phyloP scores from a whole-genome alignment of 2,329 filamentous ascomycete species.

The Monilinia vaccinii-corymbosi region DNA sequence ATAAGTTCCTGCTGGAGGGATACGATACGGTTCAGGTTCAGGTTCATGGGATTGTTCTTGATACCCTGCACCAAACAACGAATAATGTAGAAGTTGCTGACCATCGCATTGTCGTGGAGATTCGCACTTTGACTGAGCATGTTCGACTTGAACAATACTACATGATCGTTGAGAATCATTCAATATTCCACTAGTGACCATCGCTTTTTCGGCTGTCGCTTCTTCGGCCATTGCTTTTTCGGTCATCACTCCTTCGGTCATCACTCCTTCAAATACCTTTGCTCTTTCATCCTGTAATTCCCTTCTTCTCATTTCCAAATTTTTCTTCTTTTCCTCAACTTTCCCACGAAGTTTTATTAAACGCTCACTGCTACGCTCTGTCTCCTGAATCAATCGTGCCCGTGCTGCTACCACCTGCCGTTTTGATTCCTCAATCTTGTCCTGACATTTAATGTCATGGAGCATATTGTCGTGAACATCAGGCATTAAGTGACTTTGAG shows the following conservation, averaged over 20 bases:
- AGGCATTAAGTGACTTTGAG: conserved; percentile 37
- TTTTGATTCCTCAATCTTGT: conserved; percentile 38
- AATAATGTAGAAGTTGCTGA: conserved; percentile 4
- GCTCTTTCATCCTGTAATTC: conserved; percentile 4
- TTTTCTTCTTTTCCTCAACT: background rate
- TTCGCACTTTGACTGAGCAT: background rate
- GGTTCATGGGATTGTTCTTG: background rate
- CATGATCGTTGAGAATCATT: background rate
- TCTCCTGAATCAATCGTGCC: background rate
- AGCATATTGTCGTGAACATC: conserved; percentile 47
- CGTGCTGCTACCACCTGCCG: background rate
- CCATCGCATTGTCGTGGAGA: background rate
- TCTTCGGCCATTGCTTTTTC: too few species aligned
- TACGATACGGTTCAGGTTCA: background rate
- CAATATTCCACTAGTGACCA: too few species aligned
- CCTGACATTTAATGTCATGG: conserved; percentile 42
- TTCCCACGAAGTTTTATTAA: background rate
- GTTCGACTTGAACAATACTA: background rate
- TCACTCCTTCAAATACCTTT: background rate
- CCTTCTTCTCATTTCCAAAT: background rate
- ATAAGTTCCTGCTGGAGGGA: background rate
- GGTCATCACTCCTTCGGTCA: too few species aligned
- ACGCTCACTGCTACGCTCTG: background rate
- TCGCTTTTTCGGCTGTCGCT: background rate
- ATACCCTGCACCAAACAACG: background rate